These are phyloP conservation scores for Odonthalia washingtoniensis DNA, from an alignment of 31 red algal genomes.

Conservation along the genomic window DNA sequence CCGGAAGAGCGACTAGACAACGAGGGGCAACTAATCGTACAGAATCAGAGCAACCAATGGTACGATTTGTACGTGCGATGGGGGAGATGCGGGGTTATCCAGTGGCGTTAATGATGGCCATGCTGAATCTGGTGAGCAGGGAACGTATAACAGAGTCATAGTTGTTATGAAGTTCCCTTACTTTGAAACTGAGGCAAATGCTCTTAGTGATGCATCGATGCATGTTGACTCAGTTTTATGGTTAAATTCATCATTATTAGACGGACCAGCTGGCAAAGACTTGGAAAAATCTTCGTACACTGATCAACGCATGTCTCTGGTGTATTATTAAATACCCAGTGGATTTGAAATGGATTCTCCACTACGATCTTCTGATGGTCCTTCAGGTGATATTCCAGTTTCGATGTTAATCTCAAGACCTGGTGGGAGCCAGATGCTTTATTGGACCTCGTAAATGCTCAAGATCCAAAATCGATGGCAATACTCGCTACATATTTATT, in stretches of 20 bases:
- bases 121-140: too few species aligned
- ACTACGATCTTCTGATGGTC: slow-evolving; percentile 4
- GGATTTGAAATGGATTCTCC: not conserved
- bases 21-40: not conserved
- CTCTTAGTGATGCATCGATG: slow-evolving; percentile 36
- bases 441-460: slow-evolving; percentile 37
- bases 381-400: slow-evolving; percentile 9
- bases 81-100: not conserved
- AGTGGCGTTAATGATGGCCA: too few species aligned
- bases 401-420: not conserved
- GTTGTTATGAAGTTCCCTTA: too few species aligned
- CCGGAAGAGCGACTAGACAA: too few species aligned
- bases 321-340: slow-evolving; percentile 10
- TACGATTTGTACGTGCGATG: not conserved
- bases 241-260: slow-evolving; percentile 28
- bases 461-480: slow-evolving; percentile 67
- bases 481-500: slow-evolving; percentile 53
- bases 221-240: slow-evolving; percentile 27
- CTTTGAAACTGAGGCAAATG: slow-evolving; percentile 9
- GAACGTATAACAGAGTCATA: too few species aligned
- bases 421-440: not conserved
- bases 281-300: not conserved
- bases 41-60: not conserved
- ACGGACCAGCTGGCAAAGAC: not conserved
- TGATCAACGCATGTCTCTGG: too few species aligned